A percentile compares a stretch with the other conserved stretches of the same genome.
Conservation (phyloP, 2,329 filamentous ascomycete genomes). For the Neofusicoccum parvum region DNA sequence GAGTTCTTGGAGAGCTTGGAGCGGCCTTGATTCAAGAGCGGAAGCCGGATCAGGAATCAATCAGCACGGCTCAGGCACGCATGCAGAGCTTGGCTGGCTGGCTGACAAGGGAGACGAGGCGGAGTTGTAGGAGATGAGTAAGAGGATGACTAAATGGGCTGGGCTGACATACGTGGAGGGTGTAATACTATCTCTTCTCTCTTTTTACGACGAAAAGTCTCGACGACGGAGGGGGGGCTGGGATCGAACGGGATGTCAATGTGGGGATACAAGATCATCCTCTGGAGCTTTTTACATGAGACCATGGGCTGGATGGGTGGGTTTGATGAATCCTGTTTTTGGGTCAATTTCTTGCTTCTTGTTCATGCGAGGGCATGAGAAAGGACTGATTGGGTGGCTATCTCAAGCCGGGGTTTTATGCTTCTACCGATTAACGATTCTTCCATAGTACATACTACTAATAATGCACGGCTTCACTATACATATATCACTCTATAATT, state of each 20-base stretch:
- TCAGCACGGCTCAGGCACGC: background rate
- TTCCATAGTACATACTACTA: slow-evolving; percentile 14
- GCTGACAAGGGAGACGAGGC: background rate
- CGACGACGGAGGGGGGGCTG: background rate
- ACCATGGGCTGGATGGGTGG: background rate
- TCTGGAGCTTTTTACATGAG: background rate
- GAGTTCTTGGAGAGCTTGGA: background rate
- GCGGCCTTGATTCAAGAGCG: background rate
- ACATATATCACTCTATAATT: background rate
- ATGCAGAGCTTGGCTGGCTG: background rate
- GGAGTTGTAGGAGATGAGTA: background rate
- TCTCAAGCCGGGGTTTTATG: background rate
- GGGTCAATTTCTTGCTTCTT: background rate
- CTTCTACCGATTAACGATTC: slow-evolving; percentile 1
- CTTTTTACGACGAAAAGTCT: slow-evolving; percentile 2
- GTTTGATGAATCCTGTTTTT: background rate
- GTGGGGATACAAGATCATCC: background rate
- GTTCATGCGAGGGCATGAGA: background rate
- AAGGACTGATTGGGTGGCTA: background rate
- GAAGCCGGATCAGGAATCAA: background rate
- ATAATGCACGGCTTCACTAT: slow-evolving; percentile 6
- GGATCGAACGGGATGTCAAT: background rate
- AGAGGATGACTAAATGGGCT: background rate
- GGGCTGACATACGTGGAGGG: background rate
- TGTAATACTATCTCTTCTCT: slow-evolving; percentile 5